Evolutionary conservation across 169 alveolate species (phyloP), one percentile per base, ranked within the genome.

Genomic region (Neospora caninum): DNA sequence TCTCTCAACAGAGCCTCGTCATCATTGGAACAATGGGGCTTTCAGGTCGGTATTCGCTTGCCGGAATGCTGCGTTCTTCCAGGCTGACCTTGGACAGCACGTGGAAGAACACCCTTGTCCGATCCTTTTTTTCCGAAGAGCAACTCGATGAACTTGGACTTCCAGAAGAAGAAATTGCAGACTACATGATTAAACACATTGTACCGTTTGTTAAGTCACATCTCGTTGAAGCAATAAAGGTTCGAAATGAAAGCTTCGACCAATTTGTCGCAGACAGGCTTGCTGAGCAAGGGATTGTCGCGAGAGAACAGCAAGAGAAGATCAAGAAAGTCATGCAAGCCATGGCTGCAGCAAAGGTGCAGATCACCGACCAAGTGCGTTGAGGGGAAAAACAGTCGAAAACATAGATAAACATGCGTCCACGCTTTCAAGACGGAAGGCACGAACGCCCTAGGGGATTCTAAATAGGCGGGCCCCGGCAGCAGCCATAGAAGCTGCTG

Each of bases 151-250:
- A 78, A 13, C 86, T 78, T 43, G 86, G 27, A 6, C 22, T 78
- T 78, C 45, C 86, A 7, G 86, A 78, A 22, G 86, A 78, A n/a
- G 86, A 78, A n/a, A 78, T 78, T n/a, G 86, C 86, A 78, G 86
- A 78, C 45, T 78, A 78, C 45, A 78, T 78, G 49, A 78, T 78
- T n/a, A 78, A 78, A n/a, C 86, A 78, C 31, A 78, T 78, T 78
- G 86, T 78, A 16, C 86, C 86, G 42, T 78, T 78, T n/a, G 86
- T 78, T 10, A 78, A 78, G 42, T n/a, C 86, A 78, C 86, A 78
- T n/a, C 1, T 78, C 10, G 49, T n/a, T 13, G 43, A 78, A 7
- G 86, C 86, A 20, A 29, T 78, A n/a, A 78, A 78, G n/a, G 42
- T 38, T 36, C 39, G 49, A 10, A n/a, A 20, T 25, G 86, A 78